Evolutionary conservation across 352 stramenopile species (phyloP), one percentile per base, ranked within the genome.

Genomic region (Pilasporangium apinafurcum): DNA sequence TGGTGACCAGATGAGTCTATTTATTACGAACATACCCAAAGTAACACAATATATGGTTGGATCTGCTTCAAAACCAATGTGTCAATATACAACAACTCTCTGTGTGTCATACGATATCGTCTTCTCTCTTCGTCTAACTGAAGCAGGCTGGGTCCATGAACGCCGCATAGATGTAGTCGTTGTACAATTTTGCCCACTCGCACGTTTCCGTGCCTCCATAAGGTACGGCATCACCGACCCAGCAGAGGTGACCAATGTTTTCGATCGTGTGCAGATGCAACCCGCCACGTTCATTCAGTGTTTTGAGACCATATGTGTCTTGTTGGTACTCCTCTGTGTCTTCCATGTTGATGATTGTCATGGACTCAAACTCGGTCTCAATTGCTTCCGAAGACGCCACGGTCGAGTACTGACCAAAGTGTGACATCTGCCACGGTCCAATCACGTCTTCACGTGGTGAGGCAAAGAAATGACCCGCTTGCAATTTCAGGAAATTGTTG

Each of bases 341-440:
- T 6, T 40, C 22, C 40, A 48, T 48, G 17, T 14, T 27, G 22
- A 48, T 44, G 16, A 39, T 7, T 22, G 21, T 22, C 17, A 43
- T 16, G 16, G 13, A 22, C 17, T 43, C 36, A 28, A 43, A 43
- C 13, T 22, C 36, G 14, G 36, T 22, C 17, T 28, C 13, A 20
- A 43, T 28, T n/a, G 21, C n/a, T 17, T n/a, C 17, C 17, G 32
- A 16, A 29, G 27, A 37, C 2, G 18, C 13, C 6, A 63, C 37
- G 38, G 48, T 37, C 6, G 43, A 46, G 48, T 59, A 63, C 31
- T 44, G 42, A n/a, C 48, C 54, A 14, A 58, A n/a, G 4, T 59
- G 28, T 7, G 37, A 48, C 6, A 30, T 33, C 36, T 63, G 48
- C 48, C 49, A 63, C 26, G 48, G 54, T 16, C 43, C 36, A 20